Percentiles rank a stretch among this genome's conserved stretches.
phyloP scores from a whole-genome alignment of 1,139 yeast genomes.

The Pichia inconspicua region DNA sequence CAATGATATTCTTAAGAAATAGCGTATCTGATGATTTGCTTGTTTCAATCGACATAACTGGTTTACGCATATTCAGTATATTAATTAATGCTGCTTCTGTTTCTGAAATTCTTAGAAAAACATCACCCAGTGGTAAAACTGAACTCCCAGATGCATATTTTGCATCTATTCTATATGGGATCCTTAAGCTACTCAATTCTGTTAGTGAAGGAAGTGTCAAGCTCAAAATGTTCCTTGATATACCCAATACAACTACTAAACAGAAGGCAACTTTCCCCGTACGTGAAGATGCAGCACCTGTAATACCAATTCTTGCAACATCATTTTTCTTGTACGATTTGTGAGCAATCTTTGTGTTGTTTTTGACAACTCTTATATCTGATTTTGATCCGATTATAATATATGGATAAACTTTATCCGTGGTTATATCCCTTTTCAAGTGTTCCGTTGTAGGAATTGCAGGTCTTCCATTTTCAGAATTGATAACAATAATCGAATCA shows the following conservation, averaged over 20 bases:
- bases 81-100: slow-evolving; percentile 51
- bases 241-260: slow-evolving; percentile 23
- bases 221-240: slow-evolving; percentile 34
- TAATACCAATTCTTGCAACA: slow-evolving; percentile 54
- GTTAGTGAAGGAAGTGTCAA: slow-evolving; percentile 47
- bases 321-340: slow-evolving; percentile 37
- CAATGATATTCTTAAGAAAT: slow-evolving; percentile 50
- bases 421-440: slow-evolving; percentile 32
- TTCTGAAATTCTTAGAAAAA: slow-evolving; percentile 50
- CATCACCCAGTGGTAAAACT: slow-evolving; percentile 65
- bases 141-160: slow-evolving; percentile 36
- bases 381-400: slow-evolving; percentile 49
- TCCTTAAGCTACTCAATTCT: slow-evolving; percentile 35
- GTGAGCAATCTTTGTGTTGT: slow-evolving; percentile 58
- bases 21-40: slow-evolving; percentile 36
- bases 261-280: slow-evolving; percentile 22
- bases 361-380: slow-evolving; percentile 58
- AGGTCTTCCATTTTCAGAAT: slow-evolving; percentile 49
- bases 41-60: slow-evolving; percentile 26
- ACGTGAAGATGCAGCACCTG: slow-evolving; percentile 31
- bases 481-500: slow-evolving; percentile 50
- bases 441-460: slow-evolving; percentile 57
- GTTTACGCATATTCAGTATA: slow-evolving; percentile 31
- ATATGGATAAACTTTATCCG: slow-evolving; percentile 41
- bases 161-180: slow-evolving; percentile 37